phyloP scores from a whole-genome alignment of 768 basidiomycete genomes.

The Russula earlei region DNA sequence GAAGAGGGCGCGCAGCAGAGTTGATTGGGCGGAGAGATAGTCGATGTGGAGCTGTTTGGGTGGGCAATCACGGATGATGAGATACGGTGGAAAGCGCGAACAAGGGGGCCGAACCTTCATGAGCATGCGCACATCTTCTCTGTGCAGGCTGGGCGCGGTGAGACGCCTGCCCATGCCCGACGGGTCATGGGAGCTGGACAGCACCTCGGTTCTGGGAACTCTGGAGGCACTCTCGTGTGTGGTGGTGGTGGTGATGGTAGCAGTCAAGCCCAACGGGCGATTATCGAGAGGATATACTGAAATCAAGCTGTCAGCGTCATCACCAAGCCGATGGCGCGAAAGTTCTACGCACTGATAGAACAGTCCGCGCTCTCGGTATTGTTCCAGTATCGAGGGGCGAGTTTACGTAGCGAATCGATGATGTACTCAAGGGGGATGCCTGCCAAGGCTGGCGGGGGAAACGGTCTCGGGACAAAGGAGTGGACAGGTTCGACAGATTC shows the following conservation, averaged over 20 bases:
- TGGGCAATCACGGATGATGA: conserved; percentile 15
- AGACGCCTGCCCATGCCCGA: conserved; percentile 39
- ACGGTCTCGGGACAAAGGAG: conserved; percentile 46
- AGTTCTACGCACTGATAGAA: conserved; percentile 54
- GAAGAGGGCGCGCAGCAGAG: conserved; percentile 61
- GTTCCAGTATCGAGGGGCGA: conserved; percentile 66
- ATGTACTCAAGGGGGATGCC: conserved; percentile 68
- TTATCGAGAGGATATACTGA: conserved; percentile 11
- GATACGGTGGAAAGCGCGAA: not conserved
- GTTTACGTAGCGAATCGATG: conserved; percentile 52
- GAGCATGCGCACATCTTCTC: conserved; percentile 46
- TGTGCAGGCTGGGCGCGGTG: conserved; percentile 39
- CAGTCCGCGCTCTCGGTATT: conserved; percentile 71
- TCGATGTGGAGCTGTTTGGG: conserved; percentile 60
- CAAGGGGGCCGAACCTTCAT: conserved; percentile 49
- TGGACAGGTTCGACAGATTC: conserved; percentile 21
- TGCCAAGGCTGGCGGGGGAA: conserved; percentile 52
- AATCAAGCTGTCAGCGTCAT: not conserved
- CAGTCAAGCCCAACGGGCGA: not conserved
- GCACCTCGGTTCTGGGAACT: conserved; percentile 11
- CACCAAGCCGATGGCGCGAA: not conserved
- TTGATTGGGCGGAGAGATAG: conserved; percentile 76
- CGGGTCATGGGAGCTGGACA: conserved; percentile 29
- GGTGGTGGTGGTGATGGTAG: not conserved
- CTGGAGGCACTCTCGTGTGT: not conserved